Base-by-base conservation (phyloP, 768 basidiomycete species). In the Pleurotus pulmonarius region DNA sequence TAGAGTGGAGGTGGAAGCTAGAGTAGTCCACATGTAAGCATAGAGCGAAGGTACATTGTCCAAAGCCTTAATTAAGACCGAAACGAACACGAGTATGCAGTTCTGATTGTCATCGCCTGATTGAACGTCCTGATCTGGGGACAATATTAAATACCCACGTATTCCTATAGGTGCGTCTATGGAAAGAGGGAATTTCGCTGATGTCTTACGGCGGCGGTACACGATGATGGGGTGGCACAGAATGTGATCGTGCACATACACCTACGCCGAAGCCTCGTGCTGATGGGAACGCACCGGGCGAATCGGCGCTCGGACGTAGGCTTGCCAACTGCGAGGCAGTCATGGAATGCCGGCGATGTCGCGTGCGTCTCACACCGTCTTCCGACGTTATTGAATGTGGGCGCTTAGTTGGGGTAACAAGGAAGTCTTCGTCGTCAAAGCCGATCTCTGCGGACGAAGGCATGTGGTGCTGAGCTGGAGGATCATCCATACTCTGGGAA, bases 331-430 rank as follows among this genome's bases (percentile, higher is more conserved):
- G 18, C 34, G 54, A 56, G 16, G 16, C 54, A 53, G 24, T 61
- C 56, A 22, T 52, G 44, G 29, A 53, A 25, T 53, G 51, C 39
- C 38, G 51, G 24, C 61, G 52, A 9, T 44, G 55, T 13, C 59
- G 63, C 59, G 52, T 70, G 63, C 59, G 67, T 59, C 40, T 67
- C 61, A 59, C 45, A 69, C 70, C 53, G 46, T 69, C 65, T 53
- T 68, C 70, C 40, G 70, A 69, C 24, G 72, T 71, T 49, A 71
- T 63, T 22, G 73, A 75, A n/a, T 75, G 70, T 39, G 69, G 68
- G 51, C 74, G 71, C 62, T 77, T 77, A 56, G 65, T 67, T 52
- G 70, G 66, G 25, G 66, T 43, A 13, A 49, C 43, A 44, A 46
- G 41, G 41, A 8, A 46, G 39, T 49, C 46, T 49, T 38, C 56